Evolutionary conservation across 2,329 filamentous ascomycete genomes (phyloP).

Genomic region (Cercospora zeina): DNA sequence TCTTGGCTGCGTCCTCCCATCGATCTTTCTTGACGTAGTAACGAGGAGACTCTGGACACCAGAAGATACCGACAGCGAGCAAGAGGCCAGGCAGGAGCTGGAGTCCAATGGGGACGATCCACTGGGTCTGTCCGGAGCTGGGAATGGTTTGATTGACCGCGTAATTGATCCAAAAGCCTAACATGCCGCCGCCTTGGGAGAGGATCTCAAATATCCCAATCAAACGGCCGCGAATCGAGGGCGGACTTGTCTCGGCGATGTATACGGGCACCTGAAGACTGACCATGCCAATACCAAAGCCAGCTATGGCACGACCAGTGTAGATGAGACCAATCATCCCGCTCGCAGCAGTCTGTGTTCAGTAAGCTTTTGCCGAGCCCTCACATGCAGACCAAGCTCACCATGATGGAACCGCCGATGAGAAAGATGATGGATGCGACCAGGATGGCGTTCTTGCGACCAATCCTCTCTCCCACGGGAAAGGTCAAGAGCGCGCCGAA

Average conservation of each 20-base stretch:
- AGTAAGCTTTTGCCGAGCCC: background rate
- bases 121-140: slow-evolving; percentile 55
- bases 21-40: slow-evolving; percentile 25
- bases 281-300: slow-evolving; percentile 44
- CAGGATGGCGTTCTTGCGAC: slow-evolving; percentile 53
- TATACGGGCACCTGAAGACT: slow-evolving; percentile 44
- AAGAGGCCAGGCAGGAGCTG: slow-evolving; percentile 47
- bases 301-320: slow-evolving; percentile 42
- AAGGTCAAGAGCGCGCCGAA: slow-evolving; percentile 47
- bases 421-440: slow-evolving; percentile 49
- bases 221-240: slow-evolving; percentile 63
- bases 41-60: slow-evolving; percentile 42
- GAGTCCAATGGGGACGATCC: slow-evolving; percentile 61
- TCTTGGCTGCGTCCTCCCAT: slow-evolving; percentile 46
- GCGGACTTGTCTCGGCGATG: slow-evolving; percentile 53
- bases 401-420: slow-evolving; percentile 45
- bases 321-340: slow-evolving; percentile 43
- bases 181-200: slow-evolving; percentile 61
- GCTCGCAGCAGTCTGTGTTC: slow-evolving; percentile 37
- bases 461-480: slow-evolving; percentile 52
- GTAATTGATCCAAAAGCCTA: slow-evolving; percentile 50
- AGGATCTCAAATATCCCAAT: slow-evolving; percentile 68
- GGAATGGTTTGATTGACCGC: slow-evolving; percentile 45
- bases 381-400: background rate
- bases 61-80: slow-evolving; percentile 43